Evolutionary conservation across 2,329 filamentous ascomycete species (phyloP).

Genomic region (Fusarium goolgardi): DNA sequence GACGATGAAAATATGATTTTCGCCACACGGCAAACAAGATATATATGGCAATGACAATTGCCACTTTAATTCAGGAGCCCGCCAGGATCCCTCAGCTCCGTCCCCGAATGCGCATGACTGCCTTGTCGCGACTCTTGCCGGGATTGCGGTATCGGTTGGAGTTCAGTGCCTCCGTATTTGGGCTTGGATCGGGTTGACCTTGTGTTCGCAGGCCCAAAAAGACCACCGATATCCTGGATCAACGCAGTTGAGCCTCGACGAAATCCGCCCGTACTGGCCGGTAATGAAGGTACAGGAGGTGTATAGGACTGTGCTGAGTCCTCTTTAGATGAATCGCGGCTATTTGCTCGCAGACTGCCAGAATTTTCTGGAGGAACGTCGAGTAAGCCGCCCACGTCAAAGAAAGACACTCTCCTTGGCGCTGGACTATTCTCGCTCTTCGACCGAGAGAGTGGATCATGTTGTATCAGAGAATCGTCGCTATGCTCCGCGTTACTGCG

Average conservation of each 20-base stretch:
- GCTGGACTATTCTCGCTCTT: conserved; percentile 35
- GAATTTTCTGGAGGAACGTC: conserved; percentile 58
- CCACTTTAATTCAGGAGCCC: conserved; percentile 53
- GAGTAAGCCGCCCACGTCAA: conserved; percentile 84
- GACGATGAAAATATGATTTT: conserved; percentile 24
- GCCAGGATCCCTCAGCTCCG: conserved; percentile 55
- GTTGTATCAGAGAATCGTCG: conserved; percentile 58
- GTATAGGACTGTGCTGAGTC: conserved; percentile 54
- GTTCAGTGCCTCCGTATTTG: conserved; percentile 55
- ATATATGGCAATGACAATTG: neutral
- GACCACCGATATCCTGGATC: conserved; percentile 68
- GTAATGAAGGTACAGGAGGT: conserved; percentile 57
- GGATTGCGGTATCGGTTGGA: conserved; percentile 60
- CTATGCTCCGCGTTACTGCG: conserved; percentile 55
- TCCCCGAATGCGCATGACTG: conserved; percentile 48
- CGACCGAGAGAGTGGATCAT: conserved; percentile 51
- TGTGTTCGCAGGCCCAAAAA: conserved; percentile 58
- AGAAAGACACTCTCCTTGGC: conserved; percentile 74
- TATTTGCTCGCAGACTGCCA: conserved; percentile 54
- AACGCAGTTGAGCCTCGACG: conserved; percentile 67
- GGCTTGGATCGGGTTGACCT: conserved; percentile 49
- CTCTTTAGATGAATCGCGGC: conserved; percentile 56
- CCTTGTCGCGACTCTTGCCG: conserved; percentile 51
- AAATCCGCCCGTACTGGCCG: conserved; percentile 59
- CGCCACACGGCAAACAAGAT: conserved; percentile 35